Conservation (phyloP, 2,329 filamentous ascomycete genomes). For the Hymenotorrendiella dingleyae region DNA sequence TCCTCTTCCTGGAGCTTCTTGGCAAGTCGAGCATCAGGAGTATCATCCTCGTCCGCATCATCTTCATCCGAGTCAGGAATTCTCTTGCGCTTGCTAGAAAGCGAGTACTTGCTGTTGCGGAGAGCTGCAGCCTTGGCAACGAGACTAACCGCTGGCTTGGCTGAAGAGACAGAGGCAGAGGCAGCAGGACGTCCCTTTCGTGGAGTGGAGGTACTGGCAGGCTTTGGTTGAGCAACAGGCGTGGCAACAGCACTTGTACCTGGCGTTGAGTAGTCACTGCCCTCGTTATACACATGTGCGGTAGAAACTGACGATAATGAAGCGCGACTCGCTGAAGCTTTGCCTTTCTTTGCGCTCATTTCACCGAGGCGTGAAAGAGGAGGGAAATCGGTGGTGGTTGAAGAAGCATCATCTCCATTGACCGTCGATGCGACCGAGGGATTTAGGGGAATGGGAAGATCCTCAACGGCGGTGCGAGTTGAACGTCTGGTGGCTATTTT, state of each 20-base stretch:
- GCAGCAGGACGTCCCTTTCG: conserved; percentile 12
- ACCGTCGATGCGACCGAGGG: conserved; percentile 2
- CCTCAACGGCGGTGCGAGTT: conserved; percentile 10
- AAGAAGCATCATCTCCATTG: conserved; percentile 11
- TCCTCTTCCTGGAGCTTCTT: conserved; percentile 51
- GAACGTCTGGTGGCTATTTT: conserved; percentile 18
- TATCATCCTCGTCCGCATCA: conserved; percentile 34
- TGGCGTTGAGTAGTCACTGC: conserved; percentile 52
- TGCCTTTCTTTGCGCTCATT: conserved; percentile 16
- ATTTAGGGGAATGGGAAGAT: conserved; percentile 5
- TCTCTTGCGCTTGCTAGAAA: conserved; percentile 41
- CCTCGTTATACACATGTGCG: conserved; percentile 36
- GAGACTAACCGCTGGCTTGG: conserved; percentile 33
- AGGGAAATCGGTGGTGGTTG: conserved; percentile 15
- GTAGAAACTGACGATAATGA: conserved; percentile 36
- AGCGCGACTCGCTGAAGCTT: conserved; percentile 25
- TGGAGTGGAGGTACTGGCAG: conserved; percentile 14
- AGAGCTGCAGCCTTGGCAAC: conserved; percentile 41
- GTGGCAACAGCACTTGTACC: conserved; percentile 53
- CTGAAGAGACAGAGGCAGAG: conserved; percentile 7
- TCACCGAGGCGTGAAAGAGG: conserved; percentile 11
- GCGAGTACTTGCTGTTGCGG: conserved; percentile 43
- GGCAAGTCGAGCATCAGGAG: conserved; percentile 47
- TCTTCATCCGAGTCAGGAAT: conserved; percentile 35
- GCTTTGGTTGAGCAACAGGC: conserved; percentile 34